Evolutionary conservation across 768 basidiomycete genomes (phyloP), one percentile per base, ranked within the genome.

Genomic region (Hypholoma sublateritium): DNA sequence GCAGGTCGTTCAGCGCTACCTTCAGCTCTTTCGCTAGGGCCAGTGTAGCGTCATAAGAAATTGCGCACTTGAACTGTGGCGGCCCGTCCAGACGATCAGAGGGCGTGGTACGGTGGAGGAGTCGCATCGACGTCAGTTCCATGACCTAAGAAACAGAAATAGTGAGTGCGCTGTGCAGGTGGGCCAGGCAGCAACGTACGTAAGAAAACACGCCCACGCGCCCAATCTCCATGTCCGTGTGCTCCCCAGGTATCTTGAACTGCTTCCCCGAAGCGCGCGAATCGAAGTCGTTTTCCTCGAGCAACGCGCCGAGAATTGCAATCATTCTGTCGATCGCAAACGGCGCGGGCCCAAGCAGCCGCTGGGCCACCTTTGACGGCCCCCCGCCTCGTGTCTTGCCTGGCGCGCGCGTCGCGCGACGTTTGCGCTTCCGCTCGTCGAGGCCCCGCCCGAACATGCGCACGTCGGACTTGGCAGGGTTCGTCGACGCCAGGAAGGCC

Each of bases 281-380:
- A 19, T 89, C 83, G 0, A 68, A 71, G 60, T 84, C 87, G 61
- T 91, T 83, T 65, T 91, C 92, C 62, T 91, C 87, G 12, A 93
- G 62, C 1, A 97, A 70, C 0, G 85, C 80, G 1, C 90, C 92
- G 1, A 95, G 77, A 51, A 95, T 88, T 0, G 91, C 93, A 3
- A 91, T 65, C 53, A 96, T 72, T 28, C 94, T 74, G 64, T 95
- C 94, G 1, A 95, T 69, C 0, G 89, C 84, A 66, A 95, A 95
- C 1, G 87, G 71, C 34, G 80, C 76, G 2, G 94, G 93, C 1
- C 94, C 93, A 2, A 90, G 72, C 4, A 94, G 79, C n/a, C 87
- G 76, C 64, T 93, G 91, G 1, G 93, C 83, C 14, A 87, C 82
- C 75, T 81, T 87, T 45, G 78, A 70, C 16, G 77, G 70, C 0